Conservation (phyloP, 2,329 filamentous ascomycete genomes). For the Pseudocercospora fuligena region DNA sequence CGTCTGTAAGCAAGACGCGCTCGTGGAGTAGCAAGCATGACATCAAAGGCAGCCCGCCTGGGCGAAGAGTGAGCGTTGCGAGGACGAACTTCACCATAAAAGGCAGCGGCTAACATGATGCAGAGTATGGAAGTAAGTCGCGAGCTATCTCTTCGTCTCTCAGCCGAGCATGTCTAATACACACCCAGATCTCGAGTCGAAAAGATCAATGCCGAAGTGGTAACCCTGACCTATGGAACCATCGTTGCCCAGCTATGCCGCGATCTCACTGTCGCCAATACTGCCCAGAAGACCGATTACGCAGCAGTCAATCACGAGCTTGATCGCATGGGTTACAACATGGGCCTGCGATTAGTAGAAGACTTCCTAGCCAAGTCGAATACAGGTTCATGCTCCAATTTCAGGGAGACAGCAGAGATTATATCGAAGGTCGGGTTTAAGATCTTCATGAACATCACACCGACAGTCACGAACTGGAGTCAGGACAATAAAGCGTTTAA, state of each 20-base stretch:
- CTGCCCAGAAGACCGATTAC: conserved; percentile 76
- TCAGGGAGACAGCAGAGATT: conserved; percentile 95
- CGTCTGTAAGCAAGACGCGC: conserved; percentile 28
- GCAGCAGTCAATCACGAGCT: conserved; percentile 95
- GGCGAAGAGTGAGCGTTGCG: conserved; percentile 71
- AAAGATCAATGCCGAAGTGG: conserved; percentile 97
- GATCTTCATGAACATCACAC: conserved; percentile 97
- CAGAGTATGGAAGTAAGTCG: conserved; percentile 89
- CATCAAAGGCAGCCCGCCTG: conserved; percentile 70
- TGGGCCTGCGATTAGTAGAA: conserved; percentile 91
- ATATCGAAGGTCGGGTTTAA: conserved; percentile 99
- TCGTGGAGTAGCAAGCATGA: conserved; percentile 42
- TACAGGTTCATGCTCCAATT: conserved; percentile 86
- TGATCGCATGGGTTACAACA: conserved; percentile 99
- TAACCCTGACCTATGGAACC: conserved; percentile 96
- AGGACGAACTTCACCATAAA: neutral
- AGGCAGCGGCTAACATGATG: conserved; percentile 36
- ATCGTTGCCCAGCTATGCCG: conserved; percentile 96
- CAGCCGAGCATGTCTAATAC: neutral
- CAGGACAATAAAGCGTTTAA: conserved; percentile 96
- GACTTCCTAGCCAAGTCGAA: conserved; percentile 97
- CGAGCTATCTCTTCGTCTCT: conserved; percentile 9
- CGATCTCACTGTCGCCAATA: conserved; percentile 65
- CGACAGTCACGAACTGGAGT: conserved; percentile 92
- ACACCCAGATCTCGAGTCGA: conserved; percentile 82